Percentiles rank a stretch among this genome's conserved stretches.
Evolutionary conservation across 2,329 filamentous ascomycete genomes (phyloP).

Genomic region (Diaporthe aspalathi): DNA sequence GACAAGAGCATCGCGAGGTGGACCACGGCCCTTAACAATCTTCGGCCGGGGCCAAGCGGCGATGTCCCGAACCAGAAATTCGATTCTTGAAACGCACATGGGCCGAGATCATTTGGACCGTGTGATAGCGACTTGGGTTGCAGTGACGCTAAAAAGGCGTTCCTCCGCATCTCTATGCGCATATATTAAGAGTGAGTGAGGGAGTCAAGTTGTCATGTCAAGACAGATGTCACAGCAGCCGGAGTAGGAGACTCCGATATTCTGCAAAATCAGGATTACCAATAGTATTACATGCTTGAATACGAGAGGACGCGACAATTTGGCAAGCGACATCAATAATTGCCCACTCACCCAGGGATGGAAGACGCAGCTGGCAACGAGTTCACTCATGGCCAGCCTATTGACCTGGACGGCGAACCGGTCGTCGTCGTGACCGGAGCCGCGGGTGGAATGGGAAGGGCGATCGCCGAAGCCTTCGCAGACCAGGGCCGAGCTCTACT

Average conservation of each 20-base stretch:
- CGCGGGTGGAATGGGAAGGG: constrained; percentile 7
- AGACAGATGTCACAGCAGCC: no score
- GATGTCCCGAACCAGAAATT: constrained; percentile 9
- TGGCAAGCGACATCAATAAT: not conserved
- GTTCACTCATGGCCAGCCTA: constrained; percentile 2
- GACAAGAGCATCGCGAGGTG: no score
- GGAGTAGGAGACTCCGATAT: not conserved
- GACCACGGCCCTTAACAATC: no score
- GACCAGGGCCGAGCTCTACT: constrained; percentile 29
- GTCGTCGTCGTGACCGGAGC: constrained; percentile 28
- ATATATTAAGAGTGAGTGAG: not conserved
- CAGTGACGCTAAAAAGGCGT: constrained; percentile 7
- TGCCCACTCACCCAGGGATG: not conserved
- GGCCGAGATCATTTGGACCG: constrained; percentile 4
- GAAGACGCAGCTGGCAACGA: constrained; percentile 11
- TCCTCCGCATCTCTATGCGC: not conserved
- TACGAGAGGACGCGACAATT: not conserved
- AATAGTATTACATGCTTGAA: not conserved
- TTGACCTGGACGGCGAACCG: not conserved
- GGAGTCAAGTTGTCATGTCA: not conserved
- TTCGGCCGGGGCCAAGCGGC: not conserved
- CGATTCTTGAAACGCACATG: constrained; percentile 15
- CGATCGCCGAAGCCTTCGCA: constrained; percentile 27
- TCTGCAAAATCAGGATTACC: no score
- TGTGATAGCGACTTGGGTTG: not conserved